Percentiles rank a stretch among this genome's conserved stretches.
Evolutionary conservation across 257 asterid genomes (phyloP).

Genomic region (Anisodus acutangulus): DNA sequence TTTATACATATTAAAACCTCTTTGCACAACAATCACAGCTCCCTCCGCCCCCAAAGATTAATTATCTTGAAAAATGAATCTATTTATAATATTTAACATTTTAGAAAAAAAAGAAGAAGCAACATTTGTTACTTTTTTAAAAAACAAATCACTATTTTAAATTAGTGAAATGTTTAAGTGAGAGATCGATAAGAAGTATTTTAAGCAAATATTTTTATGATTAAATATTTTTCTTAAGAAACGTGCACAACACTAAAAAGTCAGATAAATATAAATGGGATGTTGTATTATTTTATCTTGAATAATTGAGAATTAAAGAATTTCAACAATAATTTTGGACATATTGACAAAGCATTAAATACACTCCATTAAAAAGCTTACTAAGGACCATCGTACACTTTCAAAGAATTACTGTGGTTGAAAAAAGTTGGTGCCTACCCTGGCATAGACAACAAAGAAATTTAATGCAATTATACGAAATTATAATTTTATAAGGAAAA

Average conservation of each 20-base stretch:
- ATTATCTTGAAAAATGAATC: not conserved
- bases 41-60: too few species aligned
- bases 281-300: too few species aligned
- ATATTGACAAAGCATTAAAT: conserved; percentile 11
- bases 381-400: too few species aligned
- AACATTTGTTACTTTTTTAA: too few species aligned
- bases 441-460: not conserved
- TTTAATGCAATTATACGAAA: not conserved
- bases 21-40: not conserved
- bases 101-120: too few species aligned
- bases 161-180: not conserved
- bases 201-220: not conserved
- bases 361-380: not conserved
- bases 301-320: not conserved
- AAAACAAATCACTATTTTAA: too few species aligned
- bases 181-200: not conserved
- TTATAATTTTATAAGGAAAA: not conserved
- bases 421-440: conserved; percentile 1
- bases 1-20: not conserved
- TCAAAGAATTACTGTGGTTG: not conserved
- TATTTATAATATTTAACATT: too few species aligned
- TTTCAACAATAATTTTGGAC: not conserved
- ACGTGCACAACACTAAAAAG: too few species aligned
- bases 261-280: too few species aligned
- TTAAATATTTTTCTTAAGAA: too few species aligned